Evolutionary conservation across 176 grass and related monocot species (phyloP).

Genomic region (Saccharum spontaneum): DNA sequence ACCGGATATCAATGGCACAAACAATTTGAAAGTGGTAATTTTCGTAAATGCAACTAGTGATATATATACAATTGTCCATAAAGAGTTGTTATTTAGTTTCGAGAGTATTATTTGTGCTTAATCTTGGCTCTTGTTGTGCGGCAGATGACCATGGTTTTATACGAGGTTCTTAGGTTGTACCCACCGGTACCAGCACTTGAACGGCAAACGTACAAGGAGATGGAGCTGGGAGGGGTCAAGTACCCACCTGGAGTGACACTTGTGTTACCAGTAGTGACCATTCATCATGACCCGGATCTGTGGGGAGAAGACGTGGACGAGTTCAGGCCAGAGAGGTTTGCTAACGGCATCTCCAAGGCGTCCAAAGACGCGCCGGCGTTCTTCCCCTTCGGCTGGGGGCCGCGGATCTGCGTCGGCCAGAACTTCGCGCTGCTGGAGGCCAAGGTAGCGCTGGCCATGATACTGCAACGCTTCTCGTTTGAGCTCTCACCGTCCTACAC

Average conservation of each 20-base stretch:
- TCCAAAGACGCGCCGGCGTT: constrained; percentile 26
- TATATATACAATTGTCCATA: neutral
- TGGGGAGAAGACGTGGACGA: constrained; percentile 53
- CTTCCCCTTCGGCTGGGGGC: constrained; percentile 51
- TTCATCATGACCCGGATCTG: constrained; percentile 34
- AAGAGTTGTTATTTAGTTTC: neutral
- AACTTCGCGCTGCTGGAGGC: constrained; percentile 52
- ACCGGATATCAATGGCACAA: neutral
- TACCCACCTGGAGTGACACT: constrained; percentile 35
- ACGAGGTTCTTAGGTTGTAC: constrained; percentile 21
- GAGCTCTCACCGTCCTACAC: constrained; percentile 44
- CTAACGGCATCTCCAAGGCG: constrained; percentile 37
- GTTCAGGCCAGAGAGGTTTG: constrained; percentile 60
- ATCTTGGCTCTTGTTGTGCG: neutral
- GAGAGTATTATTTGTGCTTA: neutral
- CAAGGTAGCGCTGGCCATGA: constrained; percentile 45
- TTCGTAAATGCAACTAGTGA: neutral
- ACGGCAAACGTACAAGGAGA: constrained; percentile 19
- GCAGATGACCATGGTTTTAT: constrained; percentile 25
- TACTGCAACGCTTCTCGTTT: constrained; percentile 46
- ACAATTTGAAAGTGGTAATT: constrained; percentile 1
- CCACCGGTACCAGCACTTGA: neutral
- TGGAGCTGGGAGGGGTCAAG: constrained; percentile 33
- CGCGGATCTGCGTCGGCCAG: constrained; percentile 44
- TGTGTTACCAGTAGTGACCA: neutral